These are phyloP conservation scores for Allomyces macrogynus DNA, from an alignment of 192 early-diverging fungal genomes.

Conservation along the genomic window DNA sequence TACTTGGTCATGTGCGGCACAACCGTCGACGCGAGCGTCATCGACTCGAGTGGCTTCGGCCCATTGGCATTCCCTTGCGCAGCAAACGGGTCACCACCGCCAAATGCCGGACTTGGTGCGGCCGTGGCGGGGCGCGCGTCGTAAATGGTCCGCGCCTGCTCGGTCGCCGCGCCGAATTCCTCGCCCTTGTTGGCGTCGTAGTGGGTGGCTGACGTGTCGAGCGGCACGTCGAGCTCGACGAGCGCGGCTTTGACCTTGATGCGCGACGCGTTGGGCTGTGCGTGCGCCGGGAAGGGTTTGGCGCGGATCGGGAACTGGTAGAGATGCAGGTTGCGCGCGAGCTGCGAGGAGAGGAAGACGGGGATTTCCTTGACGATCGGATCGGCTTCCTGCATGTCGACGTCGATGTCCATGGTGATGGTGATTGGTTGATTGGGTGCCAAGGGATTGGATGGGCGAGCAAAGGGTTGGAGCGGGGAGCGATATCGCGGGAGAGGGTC, in stretches of 20 bases:
- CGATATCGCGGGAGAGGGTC: too few relatives aligned
- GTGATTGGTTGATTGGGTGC: too few relatives aligned
- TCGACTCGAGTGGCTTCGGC: conserved; percentile 38
- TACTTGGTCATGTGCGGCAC: conserved; percentile 64
- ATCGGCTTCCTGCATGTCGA: conserved; percentile 26
- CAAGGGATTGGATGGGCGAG: too few relatives aligned
- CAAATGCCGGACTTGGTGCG: conserved; percentile 5
- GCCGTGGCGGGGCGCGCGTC: conserved; percentile 26
- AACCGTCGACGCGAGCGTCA: conserved; percentile 52
- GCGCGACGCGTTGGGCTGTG: conserved; percentile 37
- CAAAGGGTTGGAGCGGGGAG: too few relatives aligned
- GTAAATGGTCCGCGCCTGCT: conserved; percentile 41
- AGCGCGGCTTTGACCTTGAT: conserved; percentile 64
- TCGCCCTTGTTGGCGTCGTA: conserved; percentile 63
- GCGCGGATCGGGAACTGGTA: conserved; percentile 64
- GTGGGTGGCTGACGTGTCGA: conserved; percentile 45
- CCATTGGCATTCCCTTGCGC: too few relatives aligned
- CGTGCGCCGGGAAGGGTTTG: conserved; percentile 17
- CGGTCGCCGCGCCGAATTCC: conserved; percentile 55
- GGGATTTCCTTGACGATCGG: conserved; percentile 54
- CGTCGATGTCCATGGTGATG: not conserved
- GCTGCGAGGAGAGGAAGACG: conserved; percentile 50
- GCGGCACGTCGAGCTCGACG: conserved; percentile 65
- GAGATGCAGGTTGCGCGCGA: conserved; percentile 49
- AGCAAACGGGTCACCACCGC: too few relatives aligned